phyloP scores from a whole-genome alignment of 495 filamentous ascomycete genomes.

The Penicillium ochrochloron region DNA sequence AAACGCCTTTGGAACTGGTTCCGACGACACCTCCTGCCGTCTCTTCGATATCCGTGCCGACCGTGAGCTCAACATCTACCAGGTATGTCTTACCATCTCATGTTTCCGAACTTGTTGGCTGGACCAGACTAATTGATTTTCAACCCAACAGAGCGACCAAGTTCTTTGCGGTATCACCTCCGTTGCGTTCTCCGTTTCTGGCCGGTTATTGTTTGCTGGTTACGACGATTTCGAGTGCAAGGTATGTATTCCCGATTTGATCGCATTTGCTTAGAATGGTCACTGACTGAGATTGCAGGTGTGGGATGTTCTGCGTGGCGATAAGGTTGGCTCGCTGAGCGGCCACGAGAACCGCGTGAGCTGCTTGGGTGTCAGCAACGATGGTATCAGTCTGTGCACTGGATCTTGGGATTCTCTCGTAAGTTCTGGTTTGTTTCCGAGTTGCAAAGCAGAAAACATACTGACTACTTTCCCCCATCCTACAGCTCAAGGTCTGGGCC shows the following conservation, averaged over 20 bases:
- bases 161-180: slow-evolving; percentile 98
- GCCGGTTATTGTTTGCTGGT: slow-evolving; percentile 91
- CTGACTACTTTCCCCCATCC: slow-evolving; percentile 9
- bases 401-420: slow-evolving; percentile 99
- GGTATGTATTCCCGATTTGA: slow-evolving; percentile 55
- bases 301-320: slow-evolving; percentile 95
- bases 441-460: neutral
- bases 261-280: neutral
- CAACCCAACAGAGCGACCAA: slow-evolving; percentile 77
- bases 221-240: slow-evolving; percentile 99
- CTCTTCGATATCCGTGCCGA: slow-evolving; percentile 98
- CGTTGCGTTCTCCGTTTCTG: slow-evolving; percentile 96
- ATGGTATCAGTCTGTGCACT: slow-evolving; percentile 98
- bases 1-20: slow-evolving; percentile 97
- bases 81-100: slow-evolving; percentile 56
- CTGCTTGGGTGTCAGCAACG: slow-evolving; percentile 97
- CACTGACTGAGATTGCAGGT: slow-evolving; percentile 61
- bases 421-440: slow-evolving; percentile 45
- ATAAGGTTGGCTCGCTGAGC: slow-evolving; percentile 93
- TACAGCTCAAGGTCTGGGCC: slow-evolving; percentile 87
- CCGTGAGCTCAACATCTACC: slow-evolving; percentile 93
- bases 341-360: slow-evolving; percentile 99
- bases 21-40: slow-evolving; percentile 96
- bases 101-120: neutral
- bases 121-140: slow-evolving; percentile 20